Evolutionary conservation across 2,329 filamentous ascomycete genomes (phyloP), one percentile per base, ranked within the genome.

Genomic region (Sporothrix phasma): DNA sequence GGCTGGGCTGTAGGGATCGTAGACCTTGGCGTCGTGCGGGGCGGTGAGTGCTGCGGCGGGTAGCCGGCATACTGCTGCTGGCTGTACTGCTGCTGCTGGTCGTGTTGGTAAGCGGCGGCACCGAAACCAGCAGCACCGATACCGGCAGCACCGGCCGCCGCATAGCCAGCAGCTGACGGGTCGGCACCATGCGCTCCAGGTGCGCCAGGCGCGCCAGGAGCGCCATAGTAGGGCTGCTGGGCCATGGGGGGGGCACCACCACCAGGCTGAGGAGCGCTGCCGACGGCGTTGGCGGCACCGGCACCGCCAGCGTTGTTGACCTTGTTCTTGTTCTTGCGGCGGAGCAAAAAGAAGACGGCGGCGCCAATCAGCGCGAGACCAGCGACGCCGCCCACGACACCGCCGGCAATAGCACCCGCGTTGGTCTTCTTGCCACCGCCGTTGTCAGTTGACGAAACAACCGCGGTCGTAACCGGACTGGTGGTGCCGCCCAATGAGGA

Each of bases 391-490:
- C 73, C 73, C 2, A 68, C 65, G 15, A 68, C 67, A 22, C 67
- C 67, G 34, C 73, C 73, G 3, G 70, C 71, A 45, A 75, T 74
- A 64, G 73, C 66, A 31, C 71, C 73, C 5, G 68, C n/a, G 17
- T 65, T 58, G 62, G 19, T 47, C 43, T 37, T 64, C n/a, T 63
- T n/a, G 43, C 34, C 51, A 37, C 62, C 11, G 22, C 22, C 19
- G 46, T n/a, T 26, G 46, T 8, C 13, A n/a, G n/a, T n/a, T n/a
- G n/a, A n/a, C n/a, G n/a, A n/a, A n/a, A n/a, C n/a, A n/a, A n/a
- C n/a, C n/a, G n/a, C n/a, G n/a, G n/a, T n/a, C n/a, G n/a, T n/a
- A n/a, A n/a, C n/a, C n/a, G n/a, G n/a, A n/a, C n/a, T 34, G 49
- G 6, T 11, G 17, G 4, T 22, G 49, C 26, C 49, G 15, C 26